These are phyloP conservation scores for Aureobasidium sp. DNA, from an alignment of 2,329 filamentous ascomycete genomes.

Conservation along the genomic window DNA sequence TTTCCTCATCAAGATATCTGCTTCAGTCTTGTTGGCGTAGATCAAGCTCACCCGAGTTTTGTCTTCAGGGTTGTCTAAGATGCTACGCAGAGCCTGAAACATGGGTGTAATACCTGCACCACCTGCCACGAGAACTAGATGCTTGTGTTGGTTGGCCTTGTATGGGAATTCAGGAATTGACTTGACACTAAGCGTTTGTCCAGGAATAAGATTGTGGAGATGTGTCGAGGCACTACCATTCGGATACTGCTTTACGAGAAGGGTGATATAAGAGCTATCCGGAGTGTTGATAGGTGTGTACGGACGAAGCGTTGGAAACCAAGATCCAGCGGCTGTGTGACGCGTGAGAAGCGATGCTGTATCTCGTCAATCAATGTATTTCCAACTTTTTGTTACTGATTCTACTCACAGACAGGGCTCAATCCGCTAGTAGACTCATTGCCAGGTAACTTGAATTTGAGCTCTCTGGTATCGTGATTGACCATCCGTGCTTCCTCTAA, in stretches of 20 bases:
- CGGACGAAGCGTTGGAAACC: conserved; percentile 67
- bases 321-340: conserved; percentile 63
- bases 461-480: conserved; percentile 65
- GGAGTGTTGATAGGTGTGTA: conserved; percentile 72
- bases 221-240: conserved; percentile 69
- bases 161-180: conserved; percentile 57
- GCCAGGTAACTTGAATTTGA: conserved; percentile 63
- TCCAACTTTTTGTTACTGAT: neutral
- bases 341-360: conserved; percentile 66
- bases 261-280: conserved; percentile 64
- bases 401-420: conserved; percentile 16
- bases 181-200: conserved; percentile 66
- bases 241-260: conserved; percentile 75
- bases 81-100: conserved; percentile 69
- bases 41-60: conserved; percentile 70
- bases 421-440: conserved; percentile 55
- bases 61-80: conserved; percentile 67
- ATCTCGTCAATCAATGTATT: neutral
- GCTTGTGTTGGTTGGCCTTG: conserved; percentile 48
- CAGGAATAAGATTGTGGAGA: conserved; percentile 71
- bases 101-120: conserved; percentile 79
- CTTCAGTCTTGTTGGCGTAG: conserved; percentile 71
- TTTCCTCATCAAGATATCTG: conserved; percentile 64
- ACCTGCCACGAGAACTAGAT: conserved; percentile 72
- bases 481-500: conserved; percentile 59